Conservation (phyloP, 768 basidiomycete genomes). For the Glaciozyma antarctica region DNA sequence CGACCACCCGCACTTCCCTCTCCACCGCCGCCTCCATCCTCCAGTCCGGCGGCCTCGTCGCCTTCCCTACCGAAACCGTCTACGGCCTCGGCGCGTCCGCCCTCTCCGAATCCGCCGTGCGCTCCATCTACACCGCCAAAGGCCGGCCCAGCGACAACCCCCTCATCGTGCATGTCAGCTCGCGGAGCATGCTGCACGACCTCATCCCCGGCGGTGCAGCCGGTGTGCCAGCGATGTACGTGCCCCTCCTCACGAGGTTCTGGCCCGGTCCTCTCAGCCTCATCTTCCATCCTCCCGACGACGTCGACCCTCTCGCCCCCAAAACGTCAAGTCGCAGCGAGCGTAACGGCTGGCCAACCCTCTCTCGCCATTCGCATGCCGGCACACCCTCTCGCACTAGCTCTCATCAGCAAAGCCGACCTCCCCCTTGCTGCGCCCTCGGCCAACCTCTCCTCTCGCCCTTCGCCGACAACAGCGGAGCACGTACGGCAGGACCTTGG, state of each 20-base stretch:
- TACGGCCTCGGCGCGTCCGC: conserved; percentile 93
- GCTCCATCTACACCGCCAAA: conserved; percentile 75
- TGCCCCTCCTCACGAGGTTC: conserved; percentile 65
- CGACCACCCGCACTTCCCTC: conserved; percentile 8
- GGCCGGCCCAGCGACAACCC: conserved; percentile 93
- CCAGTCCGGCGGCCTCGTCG: conserved; percentile 45
- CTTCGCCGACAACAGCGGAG: conserved; percentile 79
- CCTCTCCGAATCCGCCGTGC: conserved; percentile 50
- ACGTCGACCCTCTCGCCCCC: conserved; percentile 1
- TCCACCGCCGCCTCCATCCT: conserved; percentile 17
- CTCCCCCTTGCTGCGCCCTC: conserved; percentile 85
- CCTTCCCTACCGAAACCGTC: conserved; percentile 95
- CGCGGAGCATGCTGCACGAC: conserved; percentile 63
- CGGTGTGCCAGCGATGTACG: conserved; percentile 55
- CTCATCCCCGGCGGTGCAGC: conserved; percentile 51
- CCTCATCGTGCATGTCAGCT: conserved; percentile 91
- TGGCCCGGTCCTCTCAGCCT: conserved; percentile 95
- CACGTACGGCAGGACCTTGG: conserved; percentile 75
- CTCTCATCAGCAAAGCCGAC: conserved; percentile 65
- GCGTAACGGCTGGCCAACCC: conserved; percentile 67
- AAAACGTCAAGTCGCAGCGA: conserved; percentile 50
- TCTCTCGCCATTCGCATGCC: conserved; percentile 91
- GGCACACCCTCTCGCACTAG: conserved; percentile 81
- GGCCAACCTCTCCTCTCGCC: conserved; percentile 87
- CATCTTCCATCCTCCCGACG: conserved; percentile 56